A percentile compares a stretch with the other conserved stretches of the same genome.
These are phyloP conservation scores for Biscutella laevigata DNA, from an alignment of 441 rosid species.

Conservation along the genomic window DNA sequence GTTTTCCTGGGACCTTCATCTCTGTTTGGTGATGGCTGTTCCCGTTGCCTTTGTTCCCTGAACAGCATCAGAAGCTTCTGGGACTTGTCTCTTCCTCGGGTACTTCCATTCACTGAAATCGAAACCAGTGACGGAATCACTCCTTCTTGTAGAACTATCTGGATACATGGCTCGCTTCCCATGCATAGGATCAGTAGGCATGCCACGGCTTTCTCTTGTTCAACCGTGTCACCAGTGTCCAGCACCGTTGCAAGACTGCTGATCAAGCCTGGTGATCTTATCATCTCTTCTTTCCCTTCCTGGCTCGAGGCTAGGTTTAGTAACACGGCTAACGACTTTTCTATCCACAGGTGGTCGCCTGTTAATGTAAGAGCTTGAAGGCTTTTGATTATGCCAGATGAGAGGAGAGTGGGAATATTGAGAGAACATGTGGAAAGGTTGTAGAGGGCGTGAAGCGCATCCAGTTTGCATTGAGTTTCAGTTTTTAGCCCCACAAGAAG, in stretches of 20 bases:
- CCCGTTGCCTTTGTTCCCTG: slow-evolving; percentile 84
- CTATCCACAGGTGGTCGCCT: slow-evolving; percentile 57
- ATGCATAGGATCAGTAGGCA: slow-evolving; percentile 71
- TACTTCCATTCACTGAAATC: slow-evolving; percentile 75
- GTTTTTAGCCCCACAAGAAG: slow-evolving; percentile 48
- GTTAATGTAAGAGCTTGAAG: slow-evolving; percentile 60
- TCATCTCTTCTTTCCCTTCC: slow-evolving; percentile 62
- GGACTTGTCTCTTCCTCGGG: slow-evolving; percentile 77
- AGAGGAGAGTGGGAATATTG: slow-evolving; percentile 55
- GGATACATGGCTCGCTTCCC: slow-evolving; percentile 69
- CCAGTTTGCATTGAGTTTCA: slow-evolving; percentile 72
- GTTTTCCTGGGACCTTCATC: slow-evolving; percentile 31
- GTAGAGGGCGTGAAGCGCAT: slow-evolving; percentile 85
- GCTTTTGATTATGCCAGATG: slow-evolving; percentile 50
- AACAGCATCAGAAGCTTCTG: slow-evolving; percentile 85
- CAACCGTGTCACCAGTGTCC: slow-evolving; percentile 57
- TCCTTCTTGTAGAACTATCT: slow-evolving; percentile 94
- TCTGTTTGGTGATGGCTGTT: slow-evolving; percentile 40
- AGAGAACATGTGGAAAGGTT: slow-evolving; percentile 65
- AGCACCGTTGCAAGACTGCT: slow-evolving; percentile 51
- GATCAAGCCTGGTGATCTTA: slow-evolving; percentile 56
- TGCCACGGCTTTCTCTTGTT: slow-evolving; percentile 83
- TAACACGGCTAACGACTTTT: slow-evolving; percentile 72
- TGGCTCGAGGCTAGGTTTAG: slow-evolving; percentile 58
- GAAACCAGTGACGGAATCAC: slow-evolving; percentile 95